Percentiles rank a stretch among this genome's conserved stretches.
Conservation (phyloP, 768 basidiomycete genomes). For the Dacryopinax spathularia region DNA sequence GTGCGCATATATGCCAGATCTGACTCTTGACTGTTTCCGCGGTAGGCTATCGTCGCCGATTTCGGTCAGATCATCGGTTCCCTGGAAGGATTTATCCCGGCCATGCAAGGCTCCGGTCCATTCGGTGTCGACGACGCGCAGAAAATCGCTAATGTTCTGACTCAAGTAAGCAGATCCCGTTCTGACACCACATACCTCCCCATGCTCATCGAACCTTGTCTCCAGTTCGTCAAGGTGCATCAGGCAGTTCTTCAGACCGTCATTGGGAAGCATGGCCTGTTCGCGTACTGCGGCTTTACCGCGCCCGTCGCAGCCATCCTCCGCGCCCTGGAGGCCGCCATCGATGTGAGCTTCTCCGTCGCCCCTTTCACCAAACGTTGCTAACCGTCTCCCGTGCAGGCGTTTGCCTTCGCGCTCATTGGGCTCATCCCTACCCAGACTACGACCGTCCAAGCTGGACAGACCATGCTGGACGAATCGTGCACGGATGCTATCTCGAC, state of each 20-base stretch:
- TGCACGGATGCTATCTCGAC: background rate
- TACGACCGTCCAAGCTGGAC: background rate
- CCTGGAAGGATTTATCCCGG: too few species aligned
- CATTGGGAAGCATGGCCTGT: background rate
- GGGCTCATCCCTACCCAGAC: background rate
- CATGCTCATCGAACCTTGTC: too few species aligned
- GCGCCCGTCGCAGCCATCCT: background rate
- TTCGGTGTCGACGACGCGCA: too few species aligned
- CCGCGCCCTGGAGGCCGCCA: background rate
- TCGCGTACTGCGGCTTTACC: background rate
- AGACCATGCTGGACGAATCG: background rate
- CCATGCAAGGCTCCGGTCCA: too few species aligned
- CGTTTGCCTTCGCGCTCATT: background rate
- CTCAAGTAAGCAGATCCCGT: too few species aligned
- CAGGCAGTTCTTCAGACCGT: background rate
- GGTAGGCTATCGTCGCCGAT: too few species aligned
- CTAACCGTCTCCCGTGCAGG: background rate
- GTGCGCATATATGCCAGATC: too few species aligned
- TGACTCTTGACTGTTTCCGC: too few species aligned
- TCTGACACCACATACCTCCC: too few species aligned
- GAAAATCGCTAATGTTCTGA: too few species aligned
- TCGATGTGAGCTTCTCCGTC: background rate
- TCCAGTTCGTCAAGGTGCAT: background rate
- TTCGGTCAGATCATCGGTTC: too few species aligned
- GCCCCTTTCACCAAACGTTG: background rate